Base-by-base conservation (phyloP, 495 filamentous ascomycete genomes). In the Acidomyces sp. region DNA sequence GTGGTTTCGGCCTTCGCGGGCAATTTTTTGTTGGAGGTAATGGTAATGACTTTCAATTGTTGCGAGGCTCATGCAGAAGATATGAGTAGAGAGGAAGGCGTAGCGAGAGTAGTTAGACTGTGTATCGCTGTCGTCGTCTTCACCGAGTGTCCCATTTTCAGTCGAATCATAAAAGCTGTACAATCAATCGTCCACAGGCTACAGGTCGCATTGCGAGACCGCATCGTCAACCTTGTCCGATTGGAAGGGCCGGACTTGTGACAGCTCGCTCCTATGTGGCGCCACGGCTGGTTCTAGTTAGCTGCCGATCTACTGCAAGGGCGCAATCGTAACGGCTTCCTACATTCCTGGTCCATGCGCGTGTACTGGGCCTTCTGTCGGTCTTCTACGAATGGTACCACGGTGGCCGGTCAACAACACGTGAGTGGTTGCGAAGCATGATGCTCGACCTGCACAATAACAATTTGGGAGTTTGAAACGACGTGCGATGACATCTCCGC, bases 1-100 rank as follows among this genome's bases (percentile, higher is more conserved):
- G n/a, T 24, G 6, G 35, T 26, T 42, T 24, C 21, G 22, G 41
- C 41, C 34, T 38, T 38, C 41, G 32, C 41, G 25, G 41, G 34
- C 41, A 24, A 37, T 9, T 38, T 1, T 19, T 17, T 26, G 31
- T 10, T 13, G 41, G 30, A 22, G 35, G 33, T 45, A 40, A 37
- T 23, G 6, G 31, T 37, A 37, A 37, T 37, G 34, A 40, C n/a
- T n/a, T n/a, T n/a, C n/a, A n/a, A n/a, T 30, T 28, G 23, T 19
- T 30, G 19, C 24, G 31, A 13, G 12, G 37, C 37, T 40, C 37
- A 27, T 23, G 28, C 31, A 10, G 15, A 30, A 13, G n/a, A 2
- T 17, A 12, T 28, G 20, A 23, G 23, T 16, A 40, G 16, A 38
- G 9, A 38, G 19, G 16, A 15, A 20, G 22, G 35, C 16, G 21